Evolutionary conservation across 805 yeast genomes (phyloP).

Genomic region (Sugiyamaella lignohabitans): DNA sequence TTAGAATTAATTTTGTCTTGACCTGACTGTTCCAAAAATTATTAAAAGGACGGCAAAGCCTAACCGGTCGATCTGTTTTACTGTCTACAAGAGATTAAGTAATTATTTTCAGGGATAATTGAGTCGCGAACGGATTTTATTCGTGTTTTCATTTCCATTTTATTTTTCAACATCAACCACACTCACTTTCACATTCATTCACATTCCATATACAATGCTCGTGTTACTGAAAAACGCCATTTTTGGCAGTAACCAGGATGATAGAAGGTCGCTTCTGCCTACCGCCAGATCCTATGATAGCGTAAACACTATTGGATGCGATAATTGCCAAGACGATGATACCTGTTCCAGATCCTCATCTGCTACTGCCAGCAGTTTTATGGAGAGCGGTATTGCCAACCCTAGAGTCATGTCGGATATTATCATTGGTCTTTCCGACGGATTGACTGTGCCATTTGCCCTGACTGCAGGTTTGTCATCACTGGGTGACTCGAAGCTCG

Average conservation of each 20-base stretch:
- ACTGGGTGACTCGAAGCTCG: constrained; percentile 81
- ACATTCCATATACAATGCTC: no score
- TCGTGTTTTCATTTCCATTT: no score
- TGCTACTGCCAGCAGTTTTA: constrained; percentile 10
- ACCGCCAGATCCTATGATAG: constrained; percentile 22
- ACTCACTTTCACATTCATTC: no score
- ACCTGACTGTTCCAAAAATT: no score
- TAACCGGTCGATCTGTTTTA: no score
- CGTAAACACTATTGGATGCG: constrained; percentile 13
- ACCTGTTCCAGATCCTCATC: constrained; percentile 16
- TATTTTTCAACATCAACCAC: no score
- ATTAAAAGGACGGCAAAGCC: no score
- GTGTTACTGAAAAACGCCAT: constrained; percentile 29
- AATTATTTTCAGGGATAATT: no score
- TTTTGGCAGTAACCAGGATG: constrained; percentile 21
- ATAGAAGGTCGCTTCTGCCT: constrained; percentile 28
- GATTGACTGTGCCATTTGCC: constrained; percentile 97
- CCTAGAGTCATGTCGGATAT: constrained; percentile 93
- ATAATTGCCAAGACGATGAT: constrained; percentile 15
- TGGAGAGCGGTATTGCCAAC: constrained; percentile 19
- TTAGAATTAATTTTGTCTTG: no score
- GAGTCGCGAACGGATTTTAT: no score
- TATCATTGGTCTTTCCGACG: constrained; percentile 91
- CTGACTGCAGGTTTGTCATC: constrained; percentile 92
- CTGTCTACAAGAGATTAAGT: no score